These are phyloP conservation scores for Protomyces arabidopsidicola DNA, from an alignment of 1,139 yeast species.

Conservation along the genomic window DNA sequence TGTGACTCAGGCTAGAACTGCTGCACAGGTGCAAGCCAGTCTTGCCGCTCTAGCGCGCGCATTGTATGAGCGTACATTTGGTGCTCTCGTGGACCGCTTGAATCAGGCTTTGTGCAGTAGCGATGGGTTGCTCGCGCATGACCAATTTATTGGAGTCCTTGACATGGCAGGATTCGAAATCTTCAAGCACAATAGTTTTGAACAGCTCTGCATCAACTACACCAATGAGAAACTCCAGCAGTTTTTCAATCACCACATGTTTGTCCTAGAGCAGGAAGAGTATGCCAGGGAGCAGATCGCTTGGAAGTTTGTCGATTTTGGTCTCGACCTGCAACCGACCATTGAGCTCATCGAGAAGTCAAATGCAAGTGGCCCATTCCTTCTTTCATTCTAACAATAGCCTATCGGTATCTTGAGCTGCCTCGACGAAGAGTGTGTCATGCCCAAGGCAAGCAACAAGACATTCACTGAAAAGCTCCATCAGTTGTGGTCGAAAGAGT, in stretches of 20 bases:
- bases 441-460: slow-evolving; percentile 82
- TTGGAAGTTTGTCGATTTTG: slow-evolving; percentile 96
- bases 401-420: slow-evolving; percentile 87
- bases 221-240: slow-evolving; percentile 96
- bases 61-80: slow-evolving; percentile 78
- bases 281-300: slow-evolving; percentile 87
- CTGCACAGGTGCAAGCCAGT: slow-evolving; percentile 73
- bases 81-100: slow-evolving; percentile 67
- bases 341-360: slow-evolving; percentile 80
- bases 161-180: slow-evolving; percentile 99
- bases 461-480: slow-evolving; percentile 79
- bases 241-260: slow-evolving; percentile 96
- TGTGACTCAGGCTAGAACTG: slow-evolving; percentile 73
- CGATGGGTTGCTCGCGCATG: slow-evolving; percentile 35
- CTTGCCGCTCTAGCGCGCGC: slow-evolving; percentile 86
- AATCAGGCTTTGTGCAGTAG: slow-evolving; percentile 48
- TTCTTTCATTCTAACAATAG: slow-evolving; percentile 8
- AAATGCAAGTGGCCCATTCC: slow-evolving; percentile 32
- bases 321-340: slow-evolving; percentile 92
- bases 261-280: slow-evolving; percentile 93
- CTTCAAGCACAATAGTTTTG: slow-evolving; percentile 84
- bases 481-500: slow-evolving; percentile 55
- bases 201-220: slow-evolving; percentile 92
- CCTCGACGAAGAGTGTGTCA: slow-evolving; percentile 90
- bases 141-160: slow-evolving; percentile 75